Conservation (phyloP, 2,329 filamentous ascomycete genomes). For the Claviceps arundinis region DNA sequence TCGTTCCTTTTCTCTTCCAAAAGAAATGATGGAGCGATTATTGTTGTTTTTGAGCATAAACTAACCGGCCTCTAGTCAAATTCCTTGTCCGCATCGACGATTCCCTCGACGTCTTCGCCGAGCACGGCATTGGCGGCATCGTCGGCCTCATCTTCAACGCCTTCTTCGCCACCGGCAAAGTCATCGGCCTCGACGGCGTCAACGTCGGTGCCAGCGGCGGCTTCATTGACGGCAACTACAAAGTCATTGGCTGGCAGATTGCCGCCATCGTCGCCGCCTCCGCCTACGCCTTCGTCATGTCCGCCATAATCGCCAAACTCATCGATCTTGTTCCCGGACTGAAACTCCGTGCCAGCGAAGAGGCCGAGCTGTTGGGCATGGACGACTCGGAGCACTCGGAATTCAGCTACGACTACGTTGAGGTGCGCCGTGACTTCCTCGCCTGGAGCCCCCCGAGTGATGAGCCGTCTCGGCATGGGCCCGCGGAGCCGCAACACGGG, state of each 20-base stretch:
- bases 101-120: constrained; percentile 58
- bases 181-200: constrained; percentile 64
- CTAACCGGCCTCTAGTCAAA: constrained; percentile 29
- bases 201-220: constrained; percentile 56
- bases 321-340: constrained; percentile 68
- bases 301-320: constrained; percentile 56
- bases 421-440: constrained; percentile 77
- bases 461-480: constrained; percentile 42
- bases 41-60: too few relatives aligned
- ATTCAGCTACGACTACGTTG: constrained; percentile 83
- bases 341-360: constrained; percentile 65
- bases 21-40: too few relatives aligned
- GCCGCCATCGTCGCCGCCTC: constrained; percentile 57
- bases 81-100: constrained; percentile 54
- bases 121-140: constrained; percentile 57
- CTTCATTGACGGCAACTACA: constrained; percentile 63
- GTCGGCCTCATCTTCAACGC: constrained; percentile 61
- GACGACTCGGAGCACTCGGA: constrained; percentile 84
- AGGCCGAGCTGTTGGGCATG: constrained; percentile 77
- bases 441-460: constrained; percentile 70
- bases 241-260: constrained; percentile 65
- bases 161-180: constrained; percentile 54
- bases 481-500: constrained; percentile 54
- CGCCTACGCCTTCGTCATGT: constrained; percentile 60
- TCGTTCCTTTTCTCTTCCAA: neutral